These are phyloP conservation scores for Protostelium mycophagum DNA, from an alignment of 78 protist species.

Conservation along the genomic window DNA sequence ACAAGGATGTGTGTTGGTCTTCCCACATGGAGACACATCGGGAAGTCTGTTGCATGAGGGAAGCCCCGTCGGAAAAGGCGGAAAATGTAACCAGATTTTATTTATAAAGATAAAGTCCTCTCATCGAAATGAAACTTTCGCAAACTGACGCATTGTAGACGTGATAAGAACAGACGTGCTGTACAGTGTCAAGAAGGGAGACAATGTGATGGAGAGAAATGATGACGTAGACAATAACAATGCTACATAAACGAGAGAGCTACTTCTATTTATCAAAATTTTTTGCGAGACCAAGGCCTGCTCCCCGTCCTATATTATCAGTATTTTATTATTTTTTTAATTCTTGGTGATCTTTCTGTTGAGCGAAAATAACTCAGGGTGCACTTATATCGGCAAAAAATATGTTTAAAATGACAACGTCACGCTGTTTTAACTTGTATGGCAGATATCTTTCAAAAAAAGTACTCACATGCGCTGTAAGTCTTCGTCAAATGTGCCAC, in stretches of 20 bases:
- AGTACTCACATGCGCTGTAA: background rate
- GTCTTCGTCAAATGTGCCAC: background rate
- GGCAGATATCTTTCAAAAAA: too few relatives aligned
- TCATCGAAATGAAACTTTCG: too few relatives aligned
- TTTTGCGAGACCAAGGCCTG: too few relatives aligned
- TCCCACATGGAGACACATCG: slow-evolving; percentile 22
- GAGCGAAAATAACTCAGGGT: too few relatives aligned
- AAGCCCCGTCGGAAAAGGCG: slow-evolving; percentile 6
- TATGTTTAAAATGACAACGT: too few relatives aligned
- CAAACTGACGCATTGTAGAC: background rate
- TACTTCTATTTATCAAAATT: too few relatives aligned
- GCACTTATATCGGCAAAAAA: too few relatives aligned
- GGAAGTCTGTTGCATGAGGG: slow-evolving; percentile 26
- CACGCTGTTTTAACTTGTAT: too few relatives aligned
- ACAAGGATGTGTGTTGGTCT: slow-evolving; percentile 5
- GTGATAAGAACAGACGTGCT: background rate
- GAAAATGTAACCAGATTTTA: background rate
- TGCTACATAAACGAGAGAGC: too few relatives aligned
- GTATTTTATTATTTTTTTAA: too few relatives aligned
- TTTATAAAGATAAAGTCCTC: background rate
- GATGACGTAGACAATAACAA: background rate
- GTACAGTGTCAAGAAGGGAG: background rate
- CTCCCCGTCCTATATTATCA: too few relatives aligned
- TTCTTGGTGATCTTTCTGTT: too few relatives aligned
- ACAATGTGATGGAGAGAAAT: background rate